Base-by-base conservation (phyloP, 192 early-diverging fungal species). In the Chytriomyces sp. region DNA sequence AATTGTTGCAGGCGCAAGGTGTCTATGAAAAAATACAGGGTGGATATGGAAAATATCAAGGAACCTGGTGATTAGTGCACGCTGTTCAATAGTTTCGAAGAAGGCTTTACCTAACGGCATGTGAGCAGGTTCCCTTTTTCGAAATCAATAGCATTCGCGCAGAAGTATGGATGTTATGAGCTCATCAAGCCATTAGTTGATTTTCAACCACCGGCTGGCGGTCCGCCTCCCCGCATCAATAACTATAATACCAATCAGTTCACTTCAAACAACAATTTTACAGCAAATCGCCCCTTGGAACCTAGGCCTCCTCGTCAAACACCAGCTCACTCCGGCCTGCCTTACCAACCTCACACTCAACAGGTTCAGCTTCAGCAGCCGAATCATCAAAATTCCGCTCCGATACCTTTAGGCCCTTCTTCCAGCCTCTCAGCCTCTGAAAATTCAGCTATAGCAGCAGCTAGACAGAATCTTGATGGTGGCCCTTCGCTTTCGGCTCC, bases 31-130 rank as follows among this genome's bases (percentile, higher is more conserved):
- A 98, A 75, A 92, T 99, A 17, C 96, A 98, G 76, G 98, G 98
- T 14, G 98, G 98, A 12, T 98, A 98, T 77, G 96, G 96, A 64
- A 96, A 96, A 83, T 99, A 98, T 77, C 97, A 96, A 84, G 96
- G 97, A 74, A 94, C 88, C 5, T 91, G 90, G 89, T 83, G 66
- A 26, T 75, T 80, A 33, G n/a, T n/a, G n/a, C 31, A 14, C n/a
- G 19, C 37, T n/a, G 19, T 8, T 60, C 25, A 25, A 30, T 78
- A 32, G 36, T 2, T 22, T 44, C 49, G 30, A 7, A 49, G 31
- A 5, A 34, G 44, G 10, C 53, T 52, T 84, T 2, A 37, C 59
- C 75, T 22, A 5, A 74, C 31, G 17, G 5, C 33, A 31, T 53
- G 38, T 34, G 25, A 22, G 77, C 39, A 93, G 93, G 93, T 89